A percentile compares a stretch with the other conserved stretches of the same genome.
These are phyloP conservation scores for Ulmus americana DNA, from an alignment of 331 rosid genomes.

Conservation along the genomic window DNA sequence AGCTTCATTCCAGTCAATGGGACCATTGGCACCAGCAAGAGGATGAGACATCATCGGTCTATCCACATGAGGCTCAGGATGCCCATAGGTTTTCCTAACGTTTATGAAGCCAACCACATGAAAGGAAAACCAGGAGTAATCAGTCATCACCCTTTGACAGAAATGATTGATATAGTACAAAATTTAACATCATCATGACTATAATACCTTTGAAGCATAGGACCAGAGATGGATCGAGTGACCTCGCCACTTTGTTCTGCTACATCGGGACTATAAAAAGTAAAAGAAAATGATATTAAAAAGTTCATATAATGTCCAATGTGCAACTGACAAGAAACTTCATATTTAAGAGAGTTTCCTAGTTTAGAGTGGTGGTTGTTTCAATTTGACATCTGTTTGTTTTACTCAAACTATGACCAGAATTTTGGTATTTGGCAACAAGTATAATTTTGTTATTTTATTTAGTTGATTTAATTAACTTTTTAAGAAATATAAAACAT, in stretches of 20 bases:
- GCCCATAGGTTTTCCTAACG: slow-evolving; percentile 61
- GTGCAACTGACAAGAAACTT: neutral
- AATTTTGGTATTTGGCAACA: neutral
- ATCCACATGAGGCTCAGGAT: slow-evolving; percentile 59
- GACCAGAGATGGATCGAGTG: slow-evolving; percentile 60
- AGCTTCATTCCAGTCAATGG: slow-evolving; percentile 97
- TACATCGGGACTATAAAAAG: slow-evolving; percentile 53
- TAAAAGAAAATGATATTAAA: slow-evolving; percentile 10
- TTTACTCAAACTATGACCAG: neutral
- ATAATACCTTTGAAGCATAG: slow-evolving; percentile 49
- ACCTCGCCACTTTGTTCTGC: slow-evolving; percentile 97
- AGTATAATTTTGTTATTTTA: neutral
- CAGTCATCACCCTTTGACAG: too few relatives aligned
- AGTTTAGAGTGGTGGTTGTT: neutral
- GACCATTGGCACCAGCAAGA: slow-evolving; percentile 53
- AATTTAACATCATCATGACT: neutral
- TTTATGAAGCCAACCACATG: slow-evolving; percentile 7
- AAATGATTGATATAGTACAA: neutral
- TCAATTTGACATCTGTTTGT: neutral
- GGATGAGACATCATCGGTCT: slow-evolving; percentile 54
- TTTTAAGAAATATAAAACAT: neutral
- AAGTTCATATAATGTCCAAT: neutral
- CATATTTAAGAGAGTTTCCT: neutral
- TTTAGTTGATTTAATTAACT: neutral
- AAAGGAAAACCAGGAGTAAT: slow-evolving; percentile 3